Base-by-base conservation (phyloP, 176 grass and related monocot species). In the Bolboschoenus planiculmis region DNA sequence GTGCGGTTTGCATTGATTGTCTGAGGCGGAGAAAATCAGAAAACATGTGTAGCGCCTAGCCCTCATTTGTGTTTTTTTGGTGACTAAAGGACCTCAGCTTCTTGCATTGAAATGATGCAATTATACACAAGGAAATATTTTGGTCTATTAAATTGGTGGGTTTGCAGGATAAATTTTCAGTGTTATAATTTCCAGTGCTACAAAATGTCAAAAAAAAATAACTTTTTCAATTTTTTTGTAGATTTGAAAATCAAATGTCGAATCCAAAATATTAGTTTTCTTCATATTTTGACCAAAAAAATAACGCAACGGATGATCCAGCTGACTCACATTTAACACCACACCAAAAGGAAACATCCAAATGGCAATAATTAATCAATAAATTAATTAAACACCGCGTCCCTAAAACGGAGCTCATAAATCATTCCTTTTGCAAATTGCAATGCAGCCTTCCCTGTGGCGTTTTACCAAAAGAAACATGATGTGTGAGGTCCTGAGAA, bases 361-460 rank as follows among this genome's bases (percentile, higher is more conserved):
- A 47, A 61, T 43, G 24, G 42, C 68, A 27, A 80, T 44, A 65
- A 44, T n/a, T n/a, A n/a, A n/a, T n/a, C n/a, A n/a, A n/a, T n/a
- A n/a, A n/a, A n/a, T n/a, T n/a, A n/a, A n/a, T 42, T 43, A 80
- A 64, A 10, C 57, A 64, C 57, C 44, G 43, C 2, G 37, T 27
- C 57, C 79, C 58, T 81, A n/a, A 81, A 81, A 65, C 65, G 36
- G 31, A 81, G 21, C 20, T 81, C 79, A 81, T 65, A 64, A 62
- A 82, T 82, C 53, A 82, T 82, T 82, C 56, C 79, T 82, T 61
- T 44, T 63, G 39, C 54, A n/a, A n/a, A n/a, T n/a, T 79, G 51
- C 40, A 35, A 81, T 62, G 56, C 55, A 44, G 56, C 42, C 53
- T 14, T 40, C 54, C 6, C 78, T 58, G 78, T 56, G 31, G 23